Conservation (phyloP, 2,329 filamentous ascomycete genomes). For the Chaetomiaceae sp. region DNA sequence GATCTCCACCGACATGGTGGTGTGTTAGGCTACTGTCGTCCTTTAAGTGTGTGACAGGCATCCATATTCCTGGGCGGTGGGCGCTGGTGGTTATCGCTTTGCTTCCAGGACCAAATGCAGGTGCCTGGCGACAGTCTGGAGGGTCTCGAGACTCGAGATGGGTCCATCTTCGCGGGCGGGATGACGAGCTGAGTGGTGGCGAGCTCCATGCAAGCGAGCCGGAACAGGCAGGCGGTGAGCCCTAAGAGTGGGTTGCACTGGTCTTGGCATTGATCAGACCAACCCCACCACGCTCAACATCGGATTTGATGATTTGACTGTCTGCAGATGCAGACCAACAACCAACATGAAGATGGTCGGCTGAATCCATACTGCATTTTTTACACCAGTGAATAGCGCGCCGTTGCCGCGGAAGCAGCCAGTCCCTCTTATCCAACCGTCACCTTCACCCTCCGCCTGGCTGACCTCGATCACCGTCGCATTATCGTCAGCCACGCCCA, state of each 20-base stretch:
- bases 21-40: constrained; percentile 12
- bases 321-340: background rate
- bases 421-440: too few relatives aligned
- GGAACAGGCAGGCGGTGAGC: constrained; percentile 12
- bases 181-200: constrained; percentile 15
- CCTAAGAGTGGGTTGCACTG: background rate
- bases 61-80: constrained; percentile 24
- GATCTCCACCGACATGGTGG: constrained; percentile 53
- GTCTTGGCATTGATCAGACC: constrained; percentile 11
- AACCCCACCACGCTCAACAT: background rate
- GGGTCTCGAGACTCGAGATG: too few relatives aligned
- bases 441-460: too few relatives aligned
- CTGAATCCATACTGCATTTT: too few relatives aligned
- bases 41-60: constrained; percentile 23
- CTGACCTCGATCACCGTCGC: too few relatives aligned
- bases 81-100: background rate
- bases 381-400: too few relatives aligned
- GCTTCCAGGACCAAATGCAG: background rate
- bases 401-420: too few relatives aligned
- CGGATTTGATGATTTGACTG: background rate
- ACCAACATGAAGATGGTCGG: too few relatives aligned
- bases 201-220: background rate
- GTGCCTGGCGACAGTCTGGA: constrained; percentile 13
- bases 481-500: too few relatives aligned
- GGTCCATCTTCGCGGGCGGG: background rate